Base-by-base conservation (phyloP, 2,329 filamentous ascomycete genomes). In the Monilinia aucupariae region DNA sequence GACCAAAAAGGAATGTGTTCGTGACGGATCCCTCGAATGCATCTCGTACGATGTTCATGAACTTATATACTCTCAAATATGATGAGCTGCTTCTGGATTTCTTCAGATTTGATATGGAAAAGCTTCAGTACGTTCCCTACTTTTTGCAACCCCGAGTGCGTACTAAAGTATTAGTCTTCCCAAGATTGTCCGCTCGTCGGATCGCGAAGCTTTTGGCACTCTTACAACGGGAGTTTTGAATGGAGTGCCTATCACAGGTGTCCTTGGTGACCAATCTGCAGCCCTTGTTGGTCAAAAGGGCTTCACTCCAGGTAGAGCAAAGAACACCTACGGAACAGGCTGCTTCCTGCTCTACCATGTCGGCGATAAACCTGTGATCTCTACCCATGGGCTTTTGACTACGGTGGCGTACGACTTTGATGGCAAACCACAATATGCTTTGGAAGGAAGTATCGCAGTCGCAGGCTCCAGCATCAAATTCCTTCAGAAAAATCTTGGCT, bases 21-120 rank as follows among this genome's bases (percentile, higher is more conserved):
- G 90, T 96, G 64, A 94, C 92, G 0, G 92, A 96, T 75, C 85
- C 88, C 54, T 91, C 90, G 65, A 96, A 96, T 74, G 92, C 92
- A 25, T 93, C 89, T 60, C 82, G 92, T 72, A 96, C 92, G 65
- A 96, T 96, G 91, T 94, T 96, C 76, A 92, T 96, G 88, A 91
- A 96, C 76, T 81, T 96, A 61, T 82, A 86, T 70, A 92, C 87
- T 13, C 81, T 91, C 64, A 76, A 92, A 70, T 96, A 96, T 76
- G 90, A 93, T 73, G 85, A 91, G 63, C 81, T 81, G 48, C 81
- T 96, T 32, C 78, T 96, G 32, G 78, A 85, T 30, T 96, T 96
- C 78, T 96, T 96, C 76, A 84, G 83, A 52, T 82, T 96, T 66
- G 82, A 85, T 71, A 74, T 71, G 55, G 81, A 79, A 22, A 93